Evolutionary conservation across 768 basidiomycete species (phyloP).

Genomic region (Lactifluus subvellereus): DNA sequence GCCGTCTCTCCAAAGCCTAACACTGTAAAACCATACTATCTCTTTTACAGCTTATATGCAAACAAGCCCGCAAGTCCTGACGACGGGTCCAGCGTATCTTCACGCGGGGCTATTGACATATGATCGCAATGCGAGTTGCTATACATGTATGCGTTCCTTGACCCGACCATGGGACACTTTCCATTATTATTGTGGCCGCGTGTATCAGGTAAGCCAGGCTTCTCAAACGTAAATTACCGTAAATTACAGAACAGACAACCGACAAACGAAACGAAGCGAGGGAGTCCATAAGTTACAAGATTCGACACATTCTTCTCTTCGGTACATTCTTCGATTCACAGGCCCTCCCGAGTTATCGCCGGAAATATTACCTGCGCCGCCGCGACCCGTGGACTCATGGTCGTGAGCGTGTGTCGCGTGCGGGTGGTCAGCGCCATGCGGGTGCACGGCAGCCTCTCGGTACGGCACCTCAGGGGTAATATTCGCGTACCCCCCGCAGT

Average conservation of each 20-base stretch:
- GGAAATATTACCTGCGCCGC: constrained; percentile 55
- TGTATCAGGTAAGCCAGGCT: background rate
- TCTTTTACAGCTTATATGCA: no score
- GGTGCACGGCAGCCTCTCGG: constrained; percentile 22
- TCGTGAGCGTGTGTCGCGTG: constrained; percentile 22
- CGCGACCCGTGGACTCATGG: constrained; percentile 47
- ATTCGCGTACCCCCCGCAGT: constrained; percentile 65
- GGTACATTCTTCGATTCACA: constrained; percentile 6
- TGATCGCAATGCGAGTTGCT: no score
- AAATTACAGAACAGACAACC: no score
- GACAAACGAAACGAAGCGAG: background rate
- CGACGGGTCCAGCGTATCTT: no score
- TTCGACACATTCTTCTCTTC: background rate
- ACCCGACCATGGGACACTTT: no score
- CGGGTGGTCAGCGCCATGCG: constrained; percentile 2
- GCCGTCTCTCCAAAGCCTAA: no score
- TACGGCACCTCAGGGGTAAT: constrained; percentile 34
- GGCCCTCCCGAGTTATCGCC: constrained; percentile 34
- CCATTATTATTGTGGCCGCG: background rate
- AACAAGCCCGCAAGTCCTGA: no score
- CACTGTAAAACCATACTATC: no score
- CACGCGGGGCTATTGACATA: no score
- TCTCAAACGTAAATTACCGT: background rate
- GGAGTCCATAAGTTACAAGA: background rate
- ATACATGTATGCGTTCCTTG: no score